A percentile compares a stretch with the other conserved stretches of the same genome.
Conservation (phyloP, 148 eudicot genomes). For the Fallopia convolvulus region DNA sequence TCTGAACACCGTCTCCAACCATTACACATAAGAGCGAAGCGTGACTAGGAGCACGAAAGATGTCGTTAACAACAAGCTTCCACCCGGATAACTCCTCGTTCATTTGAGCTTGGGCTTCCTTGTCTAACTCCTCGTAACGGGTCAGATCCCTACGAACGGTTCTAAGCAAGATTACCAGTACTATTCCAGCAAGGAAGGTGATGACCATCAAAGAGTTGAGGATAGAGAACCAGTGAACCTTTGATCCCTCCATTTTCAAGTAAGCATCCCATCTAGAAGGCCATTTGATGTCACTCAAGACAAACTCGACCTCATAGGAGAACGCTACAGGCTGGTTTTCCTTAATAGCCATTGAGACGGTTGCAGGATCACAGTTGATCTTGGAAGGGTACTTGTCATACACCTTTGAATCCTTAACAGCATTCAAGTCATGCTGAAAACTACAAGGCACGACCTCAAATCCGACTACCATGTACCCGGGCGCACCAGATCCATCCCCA, state of each 20-base stretch:
- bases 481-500: conserved; percentile 11
- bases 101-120: conserved; percentile 13
- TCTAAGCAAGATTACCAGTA: conserved; percentile 30
- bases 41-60: conserved; percentile 28
- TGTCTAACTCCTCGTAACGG: conserved; percentile 26
- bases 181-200: conserved; percentile 34
- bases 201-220: conserved; percentile 27
- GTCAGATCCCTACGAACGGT: conserved; percentile 31
- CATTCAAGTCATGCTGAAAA: conserved; percentile 13
- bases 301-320: conserved; percentile 26
- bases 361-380: conserved; percentile 22
- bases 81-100: conserved; percentile 12
- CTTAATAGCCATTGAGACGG: conserved; percentile 22
- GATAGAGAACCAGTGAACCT: conserved; percentile 35
- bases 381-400: conserved; percentile 19
- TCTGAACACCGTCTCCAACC: conserved; percentile 34
- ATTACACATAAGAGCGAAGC: conserved; percentile 25
- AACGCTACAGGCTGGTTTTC: conserved; percentile 25
- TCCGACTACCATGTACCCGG: conserved; percentile 31
- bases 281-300: conserved; percentile 33
- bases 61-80: conserved; percentile 25
- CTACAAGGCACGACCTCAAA: conserved; percentile 30
- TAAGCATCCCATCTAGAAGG: conserved; percentile 32
- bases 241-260: conserved; percentile 24
- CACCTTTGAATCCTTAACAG: conserved; percentile 19